Evolutionary conservation across 2,329 filamentous ascomycete species (phyloP).

Genomic region (Malbranchea zuffiana): DNA sequence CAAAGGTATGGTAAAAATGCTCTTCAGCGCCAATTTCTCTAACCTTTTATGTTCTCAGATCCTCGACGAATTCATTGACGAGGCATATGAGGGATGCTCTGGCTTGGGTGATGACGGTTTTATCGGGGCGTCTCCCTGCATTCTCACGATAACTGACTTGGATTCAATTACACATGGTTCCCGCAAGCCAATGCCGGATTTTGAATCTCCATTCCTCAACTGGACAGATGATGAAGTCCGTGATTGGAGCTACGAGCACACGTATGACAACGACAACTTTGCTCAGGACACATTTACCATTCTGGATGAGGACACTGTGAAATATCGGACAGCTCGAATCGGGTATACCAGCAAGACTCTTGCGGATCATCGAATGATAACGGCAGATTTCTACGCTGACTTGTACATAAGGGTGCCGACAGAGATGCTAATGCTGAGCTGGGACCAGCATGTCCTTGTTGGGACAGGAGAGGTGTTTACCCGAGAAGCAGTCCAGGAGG

Average conservation of each 20-base stretch:
- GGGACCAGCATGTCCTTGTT: not conserved
- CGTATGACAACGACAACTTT: too few species aligned
- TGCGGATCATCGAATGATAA: constrained; percentile 4
- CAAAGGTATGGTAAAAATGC: too few species aligned
- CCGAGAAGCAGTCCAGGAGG: too few species aligned
- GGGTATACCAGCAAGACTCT: constrained; percentile 1
- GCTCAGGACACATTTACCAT: constrained; percentile 1
- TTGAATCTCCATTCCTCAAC: constrained; percentile 7
- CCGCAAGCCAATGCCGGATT: constrained; percentile 9
- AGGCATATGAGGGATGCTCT: constrained; percentile 3
- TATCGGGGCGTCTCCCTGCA: not conserved
- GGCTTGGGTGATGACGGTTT: not conserved
- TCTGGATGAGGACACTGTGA: constrained; percentile 2
- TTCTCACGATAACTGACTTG: constrained; percentile 5
- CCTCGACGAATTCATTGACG: constrained; percentile 10
- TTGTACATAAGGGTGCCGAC: constrained; percentile 1
- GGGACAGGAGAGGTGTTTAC: constrained; percentile 2
- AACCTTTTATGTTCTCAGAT: too few species aligned
- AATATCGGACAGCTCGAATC: not conserved
- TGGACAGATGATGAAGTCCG: too few species aligned
- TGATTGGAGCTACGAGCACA: too few species aligned
- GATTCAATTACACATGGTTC: constrained; percentile 10
- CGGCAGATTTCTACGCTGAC: constrained; percentile 3
- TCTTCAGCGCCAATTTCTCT: too few species aligned
- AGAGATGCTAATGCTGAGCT: not conserved